phyloP scores from a whole-genome alignment of 2,329 filamentous ascomycete genomes.

The Aspergillus cejpii region DNA sequence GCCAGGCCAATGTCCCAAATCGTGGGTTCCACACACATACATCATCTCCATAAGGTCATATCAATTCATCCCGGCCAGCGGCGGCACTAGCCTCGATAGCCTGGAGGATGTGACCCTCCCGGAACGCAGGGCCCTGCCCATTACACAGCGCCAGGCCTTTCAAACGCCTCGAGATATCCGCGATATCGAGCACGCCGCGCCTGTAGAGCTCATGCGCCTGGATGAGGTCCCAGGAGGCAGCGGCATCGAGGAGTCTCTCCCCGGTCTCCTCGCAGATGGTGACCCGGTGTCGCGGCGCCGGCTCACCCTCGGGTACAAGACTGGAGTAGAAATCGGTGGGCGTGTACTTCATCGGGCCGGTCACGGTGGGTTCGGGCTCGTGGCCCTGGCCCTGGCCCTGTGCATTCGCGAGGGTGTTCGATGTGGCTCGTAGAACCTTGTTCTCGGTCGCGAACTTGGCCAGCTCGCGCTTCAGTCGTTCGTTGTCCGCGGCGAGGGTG shows the following conservation, averaged over 20 bases:
- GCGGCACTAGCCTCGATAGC: conserved; percentile 75
- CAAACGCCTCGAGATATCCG: conserved; percentile 69
- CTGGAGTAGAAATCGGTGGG: conserved; percentile 66
- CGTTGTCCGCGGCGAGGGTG: conserved; percentile 71
- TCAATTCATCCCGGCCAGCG: conserved; percentile 70
- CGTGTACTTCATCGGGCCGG: conserved; percentile 64
- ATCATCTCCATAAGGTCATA: conserved; percentile 38
- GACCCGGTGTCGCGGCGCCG: conserved; percentile 58
- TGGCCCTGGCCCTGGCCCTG: conserved; percentile 37
- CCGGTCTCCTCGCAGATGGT: conserved; percentile 57
- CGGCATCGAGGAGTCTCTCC: conserved; percentile 64
- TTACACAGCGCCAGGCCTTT: conserved; percentile 73
- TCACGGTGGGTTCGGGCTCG: conserved; percentile 43
- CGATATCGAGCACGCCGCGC: conserved; percentile 72
- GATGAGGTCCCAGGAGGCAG: conserved; percentile 84
- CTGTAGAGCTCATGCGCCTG: conserved; percentile 71
- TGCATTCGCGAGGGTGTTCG: conserved; percentile 35
- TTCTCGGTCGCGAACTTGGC: conserved; percentile 84
- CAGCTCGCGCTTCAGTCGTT: conserved; percentile 74
- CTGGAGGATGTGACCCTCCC: conserved; percentile 63
- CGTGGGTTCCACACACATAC: background rate
- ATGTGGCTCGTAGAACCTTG: conserved; percentile 80
- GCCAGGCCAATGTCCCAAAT: too few relatives aligned
- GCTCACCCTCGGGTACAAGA: conserved; percentile 47
- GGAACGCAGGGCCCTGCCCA: conserved; percentile 81